Conservation (phyloP, 2,329 filamentous ascomycete genomes). For the Fusarium ambrosium region DNA sequence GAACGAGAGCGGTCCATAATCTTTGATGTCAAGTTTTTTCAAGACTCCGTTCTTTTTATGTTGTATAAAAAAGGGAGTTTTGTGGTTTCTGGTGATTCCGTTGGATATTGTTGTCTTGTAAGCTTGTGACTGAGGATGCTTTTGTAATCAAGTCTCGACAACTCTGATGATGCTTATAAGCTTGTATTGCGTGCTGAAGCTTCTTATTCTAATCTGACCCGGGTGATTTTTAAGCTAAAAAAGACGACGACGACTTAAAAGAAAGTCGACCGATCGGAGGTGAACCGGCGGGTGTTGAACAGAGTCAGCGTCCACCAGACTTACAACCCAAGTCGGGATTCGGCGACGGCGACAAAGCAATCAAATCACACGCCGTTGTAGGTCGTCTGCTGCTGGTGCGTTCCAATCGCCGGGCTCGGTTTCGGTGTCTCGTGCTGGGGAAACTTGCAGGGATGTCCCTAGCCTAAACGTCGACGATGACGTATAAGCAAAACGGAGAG, state of each 20-base stretch:
- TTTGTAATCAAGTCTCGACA: neutral
- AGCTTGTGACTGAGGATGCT: neutral
- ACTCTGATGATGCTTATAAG: neutral
- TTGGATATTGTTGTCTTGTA: neutral
- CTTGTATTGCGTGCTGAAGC: neutral
- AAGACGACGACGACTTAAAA: neutral
- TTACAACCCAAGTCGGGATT: slow-evolving; percentile 12
- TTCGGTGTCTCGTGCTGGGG: slow-evolving; percentile 28
- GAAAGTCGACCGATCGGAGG: neutral
- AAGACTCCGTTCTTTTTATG: neutral
- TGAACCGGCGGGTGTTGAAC: neutral
- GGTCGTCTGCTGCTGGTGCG: slow-evolving; percentile 2
- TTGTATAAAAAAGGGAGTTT: neutral
- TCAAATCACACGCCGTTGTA: slow-evolving; percentile 21
- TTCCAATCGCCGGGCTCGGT: slow-evolving; percentile 14
- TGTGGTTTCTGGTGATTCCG: slow-evolving; percentile 6
- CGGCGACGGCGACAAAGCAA: slow-evolving; percentile 4
- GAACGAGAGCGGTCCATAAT: slow-evolving; percentile 34
- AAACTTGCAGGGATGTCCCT: slow-evolving; percentile 27
- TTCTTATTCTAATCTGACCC: neutral
- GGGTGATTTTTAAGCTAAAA: slow-evolving; percentile 13
- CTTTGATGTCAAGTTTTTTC: neutral
- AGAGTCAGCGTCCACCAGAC: slow-evolving; percentile 12
- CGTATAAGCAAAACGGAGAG: slow-evolving; percentile 13
- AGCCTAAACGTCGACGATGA: slow-evolving; percentile 21